phyloP scores from a whole-genome alignment of 192 early-diverging fungal species.

The Entophlyctis luteolus region DNA sequence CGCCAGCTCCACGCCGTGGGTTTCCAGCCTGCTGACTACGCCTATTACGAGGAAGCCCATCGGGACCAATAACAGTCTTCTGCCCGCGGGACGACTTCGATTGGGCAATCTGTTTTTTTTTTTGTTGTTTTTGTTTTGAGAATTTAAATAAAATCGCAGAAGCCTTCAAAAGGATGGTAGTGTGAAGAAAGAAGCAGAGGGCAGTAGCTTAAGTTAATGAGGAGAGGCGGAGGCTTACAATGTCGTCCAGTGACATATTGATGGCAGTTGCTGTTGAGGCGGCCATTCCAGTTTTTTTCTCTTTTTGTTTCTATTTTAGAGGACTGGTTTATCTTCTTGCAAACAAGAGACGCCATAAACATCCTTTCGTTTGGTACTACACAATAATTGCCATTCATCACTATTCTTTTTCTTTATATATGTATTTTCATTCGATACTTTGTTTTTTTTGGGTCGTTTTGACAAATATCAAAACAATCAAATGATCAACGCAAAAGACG shows the following conservation, averaged over 20 bases:
- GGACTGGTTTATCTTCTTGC: too few relatives aligned
- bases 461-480: too few relatives aligned
- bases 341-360: too few relatives aligned
- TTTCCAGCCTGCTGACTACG: neutral
- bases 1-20: slow-evolving; percentile 6
- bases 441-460: too few relatives aligned
- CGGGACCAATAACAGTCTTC: neutral
- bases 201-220: neutral
- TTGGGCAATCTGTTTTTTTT: neutral
- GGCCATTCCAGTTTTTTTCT: too few relatives aligned
- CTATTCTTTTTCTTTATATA: too few relatives aligned
- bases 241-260: slow-evolving; percentile 28
- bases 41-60: slow-evolving; percentile 11
- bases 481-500: too few relatives aligned
- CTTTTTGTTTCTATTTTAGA: too few relatives aligned
- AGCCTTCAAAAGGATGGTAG: neutral
- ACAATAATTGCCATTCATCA: too few relatives aligned
- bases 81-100: neutral
- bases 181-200: neutral
- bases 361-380: too few relatives aligned
- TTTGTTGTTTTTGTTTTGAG: neutral
- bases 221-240: slow-evolving; percentile 13
- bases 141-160: neutral
- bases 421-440: too few relatives aligned
- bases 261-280: slow-evolving; percentile 6